Base-by-base conservation (phyloP, 495 filamentous ascomycete species). In the Trichocladium antarcticum region DNA sequence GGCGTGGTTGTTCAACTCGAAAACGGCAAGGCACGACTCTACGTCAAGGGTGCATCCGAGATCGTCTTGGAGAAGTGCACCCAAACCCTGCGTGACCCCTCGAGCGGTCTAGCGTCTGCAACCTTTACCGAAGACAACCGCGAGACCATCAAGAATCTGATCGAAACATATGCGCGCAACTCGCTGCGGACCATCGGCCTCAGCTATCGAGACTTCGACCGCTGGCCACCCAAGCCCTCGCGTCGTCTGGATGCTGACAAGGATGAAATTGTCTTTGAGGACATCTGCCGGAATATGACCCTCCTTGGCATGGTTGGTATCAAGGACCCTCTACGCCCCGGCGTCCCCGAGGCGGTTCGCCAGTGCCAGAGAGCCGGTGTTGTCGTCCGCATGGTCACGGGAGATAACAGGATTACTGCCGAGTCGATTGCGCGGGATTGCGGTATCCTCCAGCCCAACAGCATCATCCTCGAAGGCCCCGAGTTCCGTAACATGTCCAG, bases 11-110 rank as follows among this genome's bases (percentile, higher is more conserved):
- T 82, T 12, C 78, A 80, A 56, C 64, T 85, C 19, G 64, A 72
- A 11, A 78, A 83, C 48, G 82, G 81, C 38, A 75, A 71, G 50
- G 77, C 74, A 4, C 75, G 87, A 15, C 78, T 94, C 58, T 76
- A 81, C 50, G 79, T 94, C 59, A 94, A 94, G 65, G 87, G 87
- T 35, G 87, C 87, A n/a, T 89, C 87, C 0, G 87, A 94, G 57
- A 89, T 94, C 48, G 67, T 96, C 56, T 72, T 92, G 20, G 68
- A 66, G 20, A 82, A 83, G 57, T 88, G 85, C 54, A 77, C 81
- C 1, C 74, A 73, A 27, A 81, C 88, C 40, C 67, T 93, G n/a
- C 68, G 70, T 1, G 80, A 93, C 57, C 84, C 87, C 20, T 84
- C 79, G 7, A 70, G 68, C 37, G 76, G 73, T 16, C 60, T 85